These are phyloP conservation scores for Penicillium cataractarum DNA, from an alignment of 495 filamentous ascomycete species.

Conservation along the genomic window DNA sequence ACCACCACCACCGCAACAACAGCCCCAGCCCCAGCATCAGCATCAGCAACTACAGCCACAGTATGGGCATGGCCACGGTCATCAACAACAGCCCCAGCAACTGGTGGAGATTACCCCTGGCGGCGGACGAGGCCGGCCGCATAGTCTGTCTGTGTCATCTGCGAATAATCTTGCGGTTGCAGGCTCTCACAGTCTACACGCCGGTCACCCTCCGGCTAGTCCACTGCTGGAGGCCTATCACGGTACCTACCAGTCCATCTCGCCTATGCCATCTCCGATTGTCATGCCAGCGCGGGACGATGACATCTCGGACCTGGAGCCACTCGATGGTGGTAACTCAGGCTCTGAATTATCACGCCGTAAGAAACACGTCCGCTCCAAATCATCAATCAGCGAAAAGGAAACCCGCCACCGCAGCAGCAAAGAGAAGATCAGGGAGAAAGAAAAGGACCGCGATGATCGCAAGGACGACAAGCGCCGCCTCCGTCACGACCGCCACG, in stretches of 20 bases:
- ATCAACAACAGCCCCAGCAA: slow-evolving; percentile 34
- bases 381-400: slow-evolving; percentile 30
- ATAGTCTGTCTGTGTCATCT: slow-evolving; percentile 47
- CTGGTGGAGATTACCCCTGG: slow-evolving; percentile 49
- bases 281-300: slow-evolving; percentile 50
- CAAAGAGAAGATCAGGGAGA: slow-evolving; percentile 31
- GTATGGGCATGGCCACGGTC: slow-evolving; percentile 2
- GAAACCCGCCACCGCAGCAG: slow-evolving; percentile 22
- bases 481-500: slow-evolving; percentile 36
- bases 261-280: slow-evolving; percentile 87
- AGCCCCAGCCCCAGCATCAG: slow-evolving; percentile 26
- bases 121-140: slow-evolving; percentile 36
- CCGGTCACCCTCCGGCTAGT: slow-evolving; percentile 65
- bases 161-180: slow-evolving; percentile 40
- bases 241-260: slow-evolving; percentile 93
- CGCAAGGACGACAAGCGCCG: slow-evolving; percentile 41
- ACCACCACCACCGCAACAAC: slow-evolving; percentile 17
- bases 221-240: slow-evolving; percentile 91
- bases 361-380: slow-evolving; percentile 35
- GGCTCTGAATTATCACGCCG: slow-evolving; percentile 39
- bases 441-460: slow-evolving; percentile 26
- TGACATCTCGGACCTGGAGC: slow-evolving; percentile 55
- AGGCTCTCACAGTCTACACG: slow-evolving; percentile 21
- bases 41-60: slow-evolving; percentile 28
- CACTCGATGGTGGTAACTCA: slow-evolving; percentile 36